Percentiles rank a stretch among this genome's conserved stretches.
Evolutionary conservation across 2,329 filamentous ascomycete species (phyloP).

Genomic region (Lecanoromycetidae sp.): DNA sequence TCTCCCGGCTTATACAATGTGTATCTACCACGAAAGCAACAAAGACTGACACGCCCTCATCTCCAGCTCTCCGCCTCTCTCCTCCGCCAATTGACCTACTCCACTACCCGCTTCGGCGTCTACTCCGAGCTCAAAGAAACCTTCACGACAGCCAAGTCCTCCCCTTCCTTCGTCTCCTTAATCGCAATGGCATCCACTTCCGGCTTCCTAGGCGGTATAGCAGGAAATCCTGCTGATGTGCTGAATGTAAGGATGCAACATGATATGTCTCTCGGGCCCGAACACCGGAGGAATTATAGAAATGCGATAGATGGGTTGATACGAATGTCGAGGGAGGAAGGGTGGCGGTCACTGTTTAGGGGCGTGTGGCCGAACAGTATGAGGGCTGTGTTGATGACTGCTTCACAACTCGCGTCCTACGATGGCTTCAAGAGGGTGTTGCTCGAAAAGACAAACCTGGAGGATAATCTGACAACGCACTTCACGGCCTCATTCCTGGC

Average conservation of each 20-base stretch:
- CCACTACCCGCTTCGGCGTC: conserved; percentile 87
- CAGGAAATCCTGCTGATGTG: conserved; percentile 89
- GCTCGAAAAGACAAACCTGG: conserved; percentile 39
- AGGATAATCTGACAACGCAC: conserved; percentile 48
- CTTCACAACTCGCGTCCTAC: conserved; percentile 51
- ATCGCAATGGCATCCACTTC: conserved; percentile 71
- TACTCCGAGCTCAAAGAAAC: conserved; percentile 84
- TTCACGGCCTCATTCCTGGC: conserved; percentile 50
- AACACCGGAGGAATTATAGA: conserved; percentile 73
- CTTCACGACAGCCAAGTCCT: conserved; percentile 39
- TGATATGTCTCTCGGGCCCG: conserved; percentile 61
- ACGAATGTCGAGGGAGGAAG: conserved; percentile 80
- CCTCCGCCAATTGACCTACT: conserved; percentile 89
- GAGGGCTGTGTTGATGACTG: conserved; percentile 54
- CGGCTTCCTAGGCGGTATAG: conserved; percentile 77
- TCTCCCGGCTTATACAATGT: neutral
- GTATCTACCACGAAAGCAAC: neutral
- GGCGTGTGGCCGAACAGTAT: conserved; percentile 55
- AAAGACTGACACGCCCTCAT: neutral
- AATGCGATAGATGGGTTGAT: conserved; percentile 77
- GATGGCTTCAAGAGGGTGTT: conserved; percentile 50
- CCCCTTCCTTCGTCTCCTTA: conserved; percentile 59
- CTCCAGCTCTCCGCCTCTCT: conserved; percentile 70
- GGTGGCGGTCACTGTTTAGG: conserved; percentile 61
- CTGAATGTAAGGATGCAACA: conserved; percentile 98